Base-by-base conservation (phyloP, 352 stramenopile genomes). In the Phytophthora aleatoria region DNA sequence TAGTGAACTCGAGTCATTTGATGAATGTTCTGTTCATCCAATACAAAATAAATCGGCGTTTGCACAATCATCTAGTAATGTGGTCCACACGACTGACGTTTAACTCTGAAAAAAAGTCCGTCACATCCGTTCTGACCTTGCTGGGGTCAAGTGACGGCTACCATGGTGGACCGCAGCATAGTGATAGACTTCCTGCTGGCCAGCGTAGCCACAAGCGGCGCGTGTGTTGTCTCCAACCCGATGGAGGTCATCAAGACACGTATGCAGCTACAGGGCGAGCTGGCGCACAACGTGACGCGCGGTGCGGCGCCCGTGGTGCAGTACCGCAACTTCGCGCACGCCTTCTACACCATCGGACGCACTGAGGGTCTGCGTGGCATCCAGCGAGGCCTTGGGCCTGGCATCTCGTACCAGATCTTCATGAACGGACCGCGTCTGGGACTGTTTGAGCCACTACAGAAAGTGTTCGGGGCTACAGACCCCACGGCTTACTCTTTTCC, bases 221-320 rank as follows among this genome's bases (percentile, higher is more conserved):
- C 87, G 7, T 90, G 77, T 36, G 63, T 96, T 20, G 73, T 91
- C 38, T 96, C 87, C 36, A 96, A 96, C 61, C 87, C 87, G n/a
- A 95, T 96, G 85, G 87, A 96, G 67, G 86, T 95, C 43, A 80
- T 96, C 61, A 96, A 96, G 81, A 96, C 87, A 55, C 87, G 87
- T 61, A 94, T 96, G 87, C 87, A 96, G 73, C 67, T 96, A 36
- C 87, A 96, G 71, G 87, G 86, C 15, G 87, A 96, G 59, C 76
- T 96, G 27, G 77, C 85, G 15, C 75, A 78, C 53, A 81, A 77
- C 35, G 71, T 80, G 8, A 78, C 71, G 33, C 54, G 55, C 2
- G 62, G 71, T 9, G 44, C 62, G 15, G 63, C 67, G 11, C 76
- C 76, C 2, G 72, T 72, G n/a, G 70, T 92, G 50, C 82, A 77